These are phyloP conservation scores for Coemansia sp. DNA, from an alignment of 192 early-diverging fungal species.

Conservation along the genomic window DNA sequence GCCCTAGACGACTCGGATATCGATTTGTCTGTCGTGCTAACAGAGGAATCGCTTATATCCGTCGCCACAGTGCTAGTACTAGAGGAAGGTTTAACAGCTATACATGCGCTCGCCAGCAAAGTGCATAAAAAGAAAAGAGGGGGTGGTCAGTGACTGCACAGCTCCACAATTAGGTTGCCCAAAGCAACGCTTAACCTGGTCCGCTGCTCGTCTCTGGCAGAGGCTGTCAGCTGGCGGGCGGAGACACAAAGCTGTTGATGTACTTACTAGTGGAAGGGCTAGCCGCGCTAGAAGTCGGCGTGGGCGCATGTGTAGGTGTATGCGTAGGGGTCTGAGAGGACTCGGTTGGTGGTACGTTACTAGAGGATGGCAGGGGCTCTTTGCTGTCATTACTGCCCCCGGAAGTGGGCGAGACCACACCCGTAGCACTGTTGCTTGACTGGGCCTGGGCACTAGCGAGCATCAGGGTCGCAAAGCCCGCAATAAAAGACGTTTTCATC, in stretches of 20 bases:
- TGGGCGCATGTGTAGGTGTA: neutral
- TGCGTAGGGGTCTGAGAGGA: neutral
- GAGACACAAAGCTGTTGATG: neutral
- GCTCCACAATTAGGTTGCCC: neutral
- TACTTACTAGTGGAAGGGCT: slow-evolving; percentile 2
- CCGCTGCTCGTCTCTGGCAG: neutral
- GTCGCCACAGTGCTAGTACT: neutral
- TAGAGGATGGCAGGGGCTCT: neutral
- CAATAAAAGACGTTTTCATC: neutral
- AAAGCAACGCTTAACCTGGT: neutral
- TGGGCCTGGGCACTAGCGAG: slow-evolving; percentile 6
- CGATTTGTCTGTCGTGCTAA: neutral
- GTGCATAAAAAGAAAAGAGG: neutral
- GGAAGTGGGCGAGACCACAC: neutral
- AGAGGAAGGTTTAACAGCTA: neutral
- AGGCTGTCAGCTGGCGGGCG: neutral
- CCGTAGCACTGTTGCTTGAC: neutral
- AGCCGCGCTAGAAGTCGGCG: neutral
- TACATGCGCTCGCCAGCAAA: slow-evolving; percentile 9
- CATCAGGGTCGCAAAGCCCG: neutral
- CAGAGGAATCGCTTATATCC: slow-evolving; percentile 9
- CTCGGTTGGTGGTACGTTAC: neutral
- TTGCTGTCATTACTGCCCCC: neutral
- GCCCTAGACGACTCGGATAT: neutral
- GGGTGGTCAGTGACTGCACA: slow-evolving; percentile 8